These are phyloP conservation scores for Wickerhamiella pararugosa DNA, from an alignment of 1,139 yeast species.

Conservation along the genomic window DNA sequence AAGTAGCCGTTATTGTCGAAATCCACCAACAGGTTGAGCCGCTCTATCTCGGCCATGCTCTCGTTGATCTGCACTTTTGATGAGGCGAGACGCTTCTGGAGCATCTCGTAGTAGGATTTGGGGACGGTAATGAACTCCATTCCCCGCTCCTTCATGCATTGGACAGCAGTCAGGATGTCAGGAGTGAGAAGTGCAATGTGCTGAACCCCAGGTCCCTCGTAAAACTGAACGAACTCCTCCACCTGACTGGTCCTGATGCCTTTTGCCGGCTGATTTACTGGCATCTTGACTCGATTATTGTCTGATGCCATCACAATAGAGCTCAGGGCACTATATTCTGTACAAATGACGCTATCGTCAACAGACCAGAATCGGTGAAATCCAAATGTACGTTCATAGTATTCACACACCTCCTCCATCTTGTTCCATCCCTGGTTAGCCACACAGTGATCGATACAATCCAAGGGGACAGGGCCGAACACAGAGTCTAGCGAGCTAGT, in stretches of 20 bases:
- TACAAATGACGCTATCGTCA: conserved; percentile 57
- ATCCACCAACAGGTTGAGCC: conserved; percentile 49
- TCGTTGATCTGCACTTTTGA: conserved; percentile 35
- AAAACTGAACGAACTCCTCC: conserved; percentile 62
- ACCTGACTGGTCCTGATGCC: conserved; percentile 58
- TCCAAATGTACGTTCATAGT: conserved; percentile 49
- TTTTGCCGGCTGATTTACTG: conserved; percentile 68
- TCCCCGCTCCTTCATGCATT: conserved; percentile 40
- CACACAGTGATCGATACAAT: conserved; percentile 58
- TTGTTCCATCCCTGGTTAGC: conserved; percentile 61
- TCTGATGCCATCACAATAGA: conserved; percentile 66
- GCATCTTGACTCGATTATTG: conserved; percentile 56
- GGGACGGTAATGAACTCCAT: conserved; percentile 55
- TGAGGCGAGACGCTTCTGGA: conserved; percentile 31
- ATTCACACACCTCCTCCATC: conserved; percentile 42
- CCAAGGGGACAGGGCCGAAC: conserved; percentile 28
- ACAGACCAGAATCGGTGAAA: conserved; percentile 75
- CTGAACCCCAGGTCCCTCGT: conserved; percentile 73
- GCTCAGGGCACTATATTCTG: conserved; percentile 51
- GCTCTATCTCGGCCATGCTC: conserved; percentile 30
- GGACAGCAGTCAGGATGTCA: conserved; percentile 45
- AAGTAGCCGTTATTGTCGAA: conserved; percentile 60
- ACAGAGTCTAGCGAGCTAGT: conserved; percentile 10
- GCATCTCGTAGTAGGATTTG: conserved; percentile 36
- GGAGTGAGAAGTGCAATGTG: conserved; percentile 57